Base-by-base conservation (phyloP, 805 yeast genomes). In the Candida endomychidarum region DNA sequence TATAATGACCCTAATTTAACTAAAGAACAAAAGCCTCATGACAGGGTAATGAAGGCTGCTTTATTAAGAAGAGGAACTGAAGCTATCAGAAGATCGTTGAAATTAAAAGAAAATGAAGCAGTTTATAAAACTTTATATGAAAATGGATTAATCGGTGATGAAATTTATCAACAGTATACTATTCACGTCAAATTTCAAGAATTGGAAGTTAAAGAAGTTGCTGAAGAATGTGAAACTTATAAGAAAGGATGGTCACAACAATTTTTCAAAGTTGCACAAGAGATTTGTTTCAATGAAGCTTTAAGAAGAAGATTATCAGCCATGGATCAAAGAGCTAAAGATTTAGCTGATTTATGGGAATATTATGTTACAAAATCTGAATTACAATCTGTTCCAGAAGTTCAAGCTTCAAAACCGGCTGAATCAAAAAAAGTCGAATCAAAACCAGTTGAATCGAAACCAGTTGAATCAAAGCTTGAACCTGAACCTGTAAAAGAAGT, bases 221-320 rank as follows among this genome's bases (percentile, higher is more conserved):
- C 86, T 5, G 65, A 60, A 40, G 96, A 87, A 61, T 88, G 93
- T 30, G 88, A 86, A 58, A 49, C 65, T 12, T 67, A 77, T 48
- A 84, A 86, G 54, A 77, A 80, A 32, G 91, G 88, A 23, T 90
- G 96, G 96, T 79, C 83, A 6, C 83, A 77, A 48, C 65, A 74
- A 32, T 78, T 88, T 53, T 83, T 88, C 54, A 85, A 85, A 8
- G 75, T 82, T 10, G 83, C 90, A 31, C 91, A 85, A 58, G 97
- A 93, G 58, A 83, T 91, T 37, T 87, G 96, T 47, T 86, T 89
- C 63, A 93, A 91, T 58, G 91, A 86, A 63, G 96, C 96, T 1
- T 70, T 91, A 38, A 77, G 91, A 63, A 80, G 93, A 70, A 82
- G 97, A 55, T 53, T 77, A 24, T 50, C 54, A 29, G 63, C 76